These are phyloP conservation scores for Erysimum cheiri DNA, from an alignment of 441 rosid genomes.

Conservation along the genomic window DNA sequence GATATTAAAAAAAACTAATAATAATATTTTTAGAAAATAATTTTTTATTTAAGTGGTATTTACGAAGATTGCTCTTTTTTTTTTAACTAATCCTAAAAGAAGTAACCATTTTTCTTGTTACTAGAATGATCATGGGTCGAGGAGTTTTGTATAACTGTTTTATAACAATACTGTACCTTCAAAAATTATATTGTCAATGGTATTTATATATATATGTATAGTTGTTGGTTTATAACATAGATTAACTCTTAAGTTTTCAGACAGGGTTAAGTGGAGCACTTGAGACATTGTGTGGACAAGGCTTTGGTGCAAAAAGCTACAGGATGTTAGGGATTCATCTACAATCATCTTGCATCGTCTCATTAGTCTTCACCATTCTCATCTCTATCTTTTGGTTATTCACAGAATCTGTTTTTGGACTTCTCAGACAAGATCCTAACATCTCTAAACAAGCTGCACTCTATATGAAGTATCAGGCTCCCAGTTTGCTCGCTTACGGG, in stretches of 20 bases:
- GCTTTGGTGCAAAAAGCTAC: conserved; percentile 68
- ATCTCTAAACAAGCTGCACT: conserved; percentile 58
- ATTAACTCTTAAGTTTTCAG: too few species aligned
- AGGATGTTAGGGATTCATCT: conserved; percentile 67
- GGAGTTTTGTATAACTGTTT: too few species aligned
- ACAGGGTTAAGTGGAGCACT: conserved; percentile 78
- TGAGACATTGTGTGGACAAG: conserved; percentile 89
- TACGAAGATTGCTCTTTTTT: too few species aligned
- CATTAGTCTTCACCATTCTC: conserved; percentile 49
- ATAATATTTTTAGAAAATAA: too few species aligned
- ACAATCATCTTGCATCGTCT: conserved; percentile 77
- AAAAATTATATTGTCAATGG: conserved; percentile 12
- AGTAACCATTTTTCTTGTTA: too few species aligned
- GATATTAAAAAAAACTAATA: too few species aligned
- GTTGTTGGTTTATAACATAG: too few species aligned
- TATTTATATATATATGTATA: too few species aligned
- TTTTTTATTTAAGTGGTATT: too few species aligned
- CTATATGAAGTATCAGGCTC: conserved; percentile 67
- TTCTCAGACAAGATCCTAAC: conserved; percentile 61
- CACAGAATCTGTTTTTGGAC: conserved; percentile 54
- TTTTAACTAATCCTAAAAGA: too few species aligned
- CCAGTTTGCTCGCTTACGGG: conserved; percentile 75
- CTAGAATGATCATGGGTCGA: too few species aligned
- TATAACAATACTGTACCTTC: background rate
- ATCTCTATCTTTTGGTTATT: conserved; percentile 64